phyloP scores from a whole-genome alignment of 1,139 yeast species.

The Saccharomycopsis phalli region DNA sequence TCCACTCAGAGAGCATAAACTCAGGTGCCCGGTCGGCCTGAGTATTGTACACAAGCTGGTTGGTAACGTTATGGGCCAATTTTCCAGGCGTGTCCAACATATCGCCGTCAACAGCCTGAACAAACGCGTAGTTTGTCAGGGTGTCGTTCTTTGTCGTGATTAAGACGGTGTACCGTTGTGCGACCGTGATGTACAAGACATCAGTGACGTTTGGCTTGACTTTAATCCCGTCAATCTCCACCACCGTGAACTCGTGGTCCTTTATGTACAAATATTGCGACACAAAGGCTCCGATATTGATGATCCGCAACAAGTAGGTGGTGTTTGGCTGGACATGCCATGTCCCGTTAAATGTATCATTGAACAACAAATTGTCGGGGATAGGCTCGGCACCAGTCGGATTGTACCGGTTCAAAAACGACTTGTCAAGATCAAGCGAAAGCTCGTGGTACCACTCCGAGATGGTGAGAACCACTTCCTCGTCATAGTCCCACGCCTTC shows the following conservation, averaged over 20 bases:
- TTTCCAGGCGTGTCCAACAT: constrained; percentile 59
- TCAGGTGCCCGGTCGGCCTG: constrained; percentile 27
- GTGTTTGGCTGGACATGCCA: constrained; percentile 51
- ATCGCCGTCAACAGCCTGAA: constrained; percentile 50
- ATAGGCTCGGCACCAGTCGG: constrained; percentile 83
- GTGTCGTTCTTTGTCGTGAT: constrained; percentile 38
- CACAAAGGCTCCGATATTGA: constrained; percentile 62
- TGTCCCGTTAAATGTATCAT: constrained; percentile 52
- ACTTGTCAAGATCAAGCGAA: constrained; percentile 35
- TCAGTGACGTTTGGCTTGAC: constrained; percentile 51
- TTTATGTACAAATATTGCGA: constrained; percentile 63
- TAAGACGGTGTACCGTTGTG: constrained; percentile 61
- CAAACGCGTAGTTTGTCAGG: constrained; percentile 47
- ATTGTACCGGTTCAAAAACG: constrained; percentile 52
- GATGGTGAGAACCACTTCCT: constrained; percentile 47
- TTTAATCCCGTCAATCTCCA: constrained; percentile 67
- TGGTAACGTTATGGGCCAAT: constrained; percentile 45
- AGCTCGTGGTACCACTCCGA: constrained; percentile 57
- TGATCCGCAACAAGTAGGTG: constrained; percentile 54
- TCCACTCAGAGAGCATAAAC: constrained; percentile 21
- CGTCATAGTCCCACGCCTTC: constrained; percentile 48
- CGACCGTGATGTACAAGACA: constrained; percentile 55
- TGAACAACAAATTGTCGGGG: constrained; percentile 57
- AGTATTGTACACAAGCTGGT: constrained; percentile 43
- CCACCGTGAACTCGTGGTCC: constrained; percentile 57